Evolutionary conservation across 176 grass and related monocot genomes (phyloP), one percentile per base, ranked within the genome.

Genomic region (Olyra latifolia): DNA sequence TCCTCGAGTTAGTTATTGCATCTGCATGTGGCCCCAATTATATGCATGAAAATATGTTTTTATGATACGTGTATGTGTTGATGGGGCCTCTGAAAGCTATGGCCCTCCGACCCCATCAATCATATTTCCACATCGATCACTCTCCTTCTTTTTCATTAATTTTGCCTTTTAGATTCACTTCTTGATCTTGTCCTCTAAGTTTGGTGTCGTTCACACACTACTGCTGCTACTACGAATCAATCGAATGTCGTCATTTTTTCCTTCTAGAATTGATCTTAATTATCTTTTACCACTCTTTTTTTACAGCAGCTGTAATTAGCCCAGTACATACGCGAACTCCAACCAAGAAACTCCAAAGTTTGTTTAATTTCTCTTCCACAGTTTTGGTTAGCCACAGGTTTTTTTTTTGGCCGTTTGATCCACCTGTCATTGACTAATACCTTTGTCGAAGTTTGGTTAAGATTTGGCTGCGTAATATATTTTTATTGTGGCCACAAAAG

Each of bases 1-100:
- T 69, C 69, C 54, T 61, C 71, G 22, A 74, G 79, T 86, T 76
- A 80, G 83, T 89, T 87, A 84, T 61, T 82, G 66, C 17, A 48
- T 69, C 71, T 71, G 74, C 25, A 59, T 38, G 66, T 74, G 79
- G 59, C 60, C 79, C 75, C 65, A 35, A 35, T 35, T 35, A 35
- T 35, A 35, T 35, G 32, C 3, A 41, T 38, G 47, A 54, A 48
- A 7, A 46, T 58, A 43, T 57, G 4, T 52, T 10, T 55, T 23
- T 44, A 24, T 22, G 25, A 38, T 67, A 38, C 53, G 61, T 75
- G 64, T 83, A 22, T 66, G 44, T 71, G 66, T 64, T 59, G 68
- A 82, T 89, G 80, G 91, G 87, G 0, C 62, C 64, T 15, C 6
- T 56, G 87, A 87, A 86, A 92, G 86, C 82, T 75, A 82, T 66